Conservation (phyloP, 495 filamentous ascomycete genomes). For the Hypoxylon fragiforme region DNA sequence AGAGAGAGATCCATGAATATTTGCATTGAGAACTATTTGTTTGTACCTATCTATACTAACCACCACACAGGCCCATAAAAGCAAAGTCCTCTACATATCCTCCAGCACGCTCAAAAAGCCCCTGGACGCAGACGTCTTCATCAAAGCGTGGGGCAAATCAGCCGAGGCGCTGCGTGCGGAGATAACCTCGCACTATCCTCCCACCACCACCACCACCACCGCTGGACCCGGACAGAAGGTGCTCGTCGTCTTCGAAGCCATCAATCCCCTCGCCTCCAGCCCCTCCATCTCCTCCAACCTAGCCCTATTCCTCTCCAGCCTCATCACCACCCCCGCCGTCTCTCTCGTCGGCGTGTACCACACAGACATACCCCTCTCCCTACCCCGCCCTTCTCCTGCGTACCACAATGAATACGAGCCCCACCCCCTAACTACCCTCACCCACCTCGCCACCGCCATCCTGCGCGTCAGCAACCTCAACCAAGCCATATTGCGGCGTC, state of each 20-base stretch:
- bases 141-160: conserved; percentile 63
- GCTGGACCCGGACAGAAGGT: conserved; percentile 43
- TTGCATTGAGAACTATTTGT: neutral
- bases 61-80: conserved; percentile 46
- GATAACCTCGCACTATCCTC: conserved; percentile 58
- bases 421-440: conserved; percentile 61
- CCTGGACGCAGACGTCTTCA: conserved; percentile 60
- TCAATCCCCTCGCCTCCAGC: conserved; percentile 54
- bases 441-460: conserved; percentile 55
- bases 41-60: conserved; percentile 7
- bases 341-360: conserved; percentile 70
- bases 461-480: conserved; percentile 58
- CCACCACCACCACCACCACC: conserved; percentile 26
- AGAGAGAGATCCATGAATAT: neutral
- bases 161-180: conserved; percentile 56
- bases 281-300: conserved; percentile 44
- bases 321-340: conserved; percentile 59
- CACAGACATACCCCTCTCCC: conserved; percentile 58
- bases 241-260: conserved; percentile 65
- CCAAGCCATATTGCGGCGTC: conserved; percentile 61
- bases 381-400: conserved; percentile 12
- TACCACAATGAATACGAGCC: conserved; percentile 63
- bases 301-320: conserved; percentile 56
- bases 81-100: conserved; percentile 73
- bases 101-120: conserved; percentile 68